phyloP scores from a whole-genome alignment of 495 filamentous ascomycete genomes.

The Talaromyces proteolyticus region DNA sequence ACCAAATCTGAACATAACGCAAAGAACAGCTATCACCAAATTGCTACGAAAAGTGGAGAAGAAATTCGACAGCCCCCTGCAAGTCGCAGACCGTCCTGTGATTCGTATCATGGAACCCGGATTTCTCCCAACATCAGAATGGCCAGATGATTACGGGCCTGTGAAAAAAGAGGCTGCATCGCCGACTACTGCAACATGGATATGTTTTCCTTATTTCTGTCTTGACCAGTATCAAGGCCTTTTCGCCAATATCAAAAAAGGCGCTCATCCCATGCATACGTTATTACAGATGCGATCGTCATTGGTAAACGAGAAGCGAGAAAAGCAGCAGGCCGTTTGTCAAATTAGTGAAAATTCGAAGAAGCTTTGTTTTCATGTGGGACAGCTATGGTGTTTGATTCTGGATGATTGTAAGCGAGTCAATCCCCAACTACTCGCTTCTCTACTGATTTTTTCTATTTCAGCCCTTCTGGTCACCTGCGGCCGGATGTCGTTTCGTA shows the following conservation, averaged over 20 bases:
- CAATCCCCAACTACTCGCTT: too few relatives aligned
- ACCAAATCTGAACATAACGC: not conserved
- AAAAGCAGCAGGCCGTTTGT: not conserved
- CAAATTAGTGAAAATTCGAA: not conserved
- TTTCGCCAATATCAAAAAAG: not conserved
- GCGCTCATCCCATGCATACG: not conserved
- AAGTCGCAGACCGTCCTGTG: not conserved
- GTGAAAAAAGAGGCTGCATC: not conserved
- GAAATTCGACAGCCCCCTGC: not conserved
- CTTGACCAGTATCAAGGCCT: not conserved
- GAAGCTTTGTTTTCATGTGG: not conserved
- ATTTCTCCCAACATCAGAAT: not conserved
- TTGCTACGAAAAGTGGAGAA: not conserved
- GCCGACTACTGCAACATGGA: not conserved
- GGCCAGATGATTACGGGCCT: not conserved
- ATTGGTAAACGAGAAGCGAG: not conserved
- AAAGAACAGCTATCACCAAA: not conserved
- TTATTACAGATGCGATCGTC: not conserved
- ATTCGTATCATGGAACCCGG: not conserved
- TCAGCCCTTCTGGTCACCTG: not conserved
- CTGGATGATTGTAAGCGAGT: not conserved
- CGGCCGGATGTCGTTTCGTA: not conserved
- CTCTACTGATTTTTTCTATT: not conserved
- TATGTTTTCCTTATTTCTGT: not conserved
- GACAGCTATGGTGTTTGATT: not conserved